phyloP scores from a whole-genome alignment of 73 alveolate genomes.

The Paraurostyla sp. region DNA sequence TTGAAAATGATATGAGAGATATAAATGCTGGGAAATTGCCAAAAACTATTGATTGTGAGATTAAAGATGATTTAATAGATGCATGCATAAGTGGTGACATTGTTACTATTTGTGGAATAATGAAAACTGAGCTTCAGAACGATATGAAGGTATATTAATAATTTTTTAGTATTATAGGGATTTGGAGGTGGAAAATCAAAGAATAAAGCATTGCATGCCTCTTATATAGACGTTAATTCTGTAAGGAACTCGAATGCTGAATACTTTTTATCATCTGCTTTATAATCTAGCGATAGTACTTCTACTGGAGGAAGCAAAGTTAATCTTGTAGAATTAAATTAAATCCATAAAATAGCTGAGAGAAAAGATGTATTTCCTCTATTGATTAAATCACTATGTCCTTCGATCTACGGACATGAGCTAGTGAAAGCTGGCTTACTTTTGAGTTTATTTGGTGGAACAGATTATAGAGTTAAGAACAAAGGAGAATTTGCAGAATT shows the following conservation, averaged over 20 bases:
- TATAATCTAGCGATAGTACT: neutral
- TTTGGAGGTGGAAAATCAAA: conserved; percentile 60
- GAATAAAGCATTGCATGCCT: conserved; percentile 78
- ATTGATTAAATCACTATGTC: conserved; percentile 83
- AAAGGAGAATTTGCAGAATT: conserved; percentile 48
- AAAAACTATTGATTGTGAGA: conserved; percentile 82
- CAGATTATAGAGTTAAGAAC: conserved; percentile 72
- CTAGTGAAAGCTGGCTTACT: conserved; percentile 89
- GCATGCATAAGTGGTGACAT: conserved; percentile 87
- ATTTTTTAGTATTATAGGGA: no score
- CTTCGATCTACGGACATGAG: conserved; percentile 91
- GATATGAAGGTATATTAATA: conserved; percentile 44
- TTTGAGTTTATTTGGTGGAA: conserved; percentile 87
- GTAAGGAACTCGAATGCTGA: conserved; percentile 68
- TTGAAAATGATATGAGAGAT: conserved; percentile 77
- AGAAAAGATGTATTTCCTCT: conserved; percentile 72
- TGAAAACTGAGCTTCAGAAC: conserved; percentile 78
- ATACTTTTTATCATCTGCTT: conserved; percentile 51
- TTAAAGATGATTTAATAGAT: conserved; percentile 84
- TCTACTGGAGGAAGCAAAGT: conserved; percentile 28
- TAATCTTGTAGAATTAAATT: conserved; percentile 66
- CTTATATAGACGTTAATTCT: conserved; percentile 77
- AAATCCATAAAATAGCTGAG: conserved; percentile 67
- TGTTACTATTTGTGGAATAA: conserved; percentile 80
- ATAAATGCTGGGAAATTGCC: conserved; percentile 85